Evolutionary conservation across 192 early-diverging fungal species (phyloP).

Genomic region (Coemansia sp.): DNA sequence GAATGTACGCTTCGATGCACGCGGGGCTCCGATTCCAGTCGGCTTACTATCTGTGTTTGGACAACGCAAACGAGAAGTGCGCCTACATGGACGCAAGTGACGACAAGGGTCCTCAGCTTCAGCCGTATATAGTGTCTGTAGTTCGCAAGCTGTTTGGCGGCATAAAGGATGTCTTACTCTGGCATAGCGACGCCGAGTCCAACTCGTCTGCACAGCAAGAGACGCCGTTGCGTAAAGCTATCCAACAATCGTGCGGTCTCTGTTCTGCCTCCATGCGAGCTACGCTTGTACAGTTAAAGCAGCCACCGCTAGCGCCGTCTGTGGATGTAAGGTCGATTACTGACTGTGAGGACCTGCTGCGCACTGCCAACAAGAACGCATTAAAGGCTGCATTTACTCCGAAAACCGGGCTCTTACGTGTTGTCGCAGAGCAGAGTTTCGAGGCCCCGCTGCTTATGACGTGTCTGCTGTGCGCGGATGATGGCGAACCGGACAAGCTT

Average conservation of each 20-base stretch:
- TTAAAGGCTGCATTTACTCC: not conserved
- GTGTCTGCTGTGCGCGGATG: slow-evolving; percentile 6
- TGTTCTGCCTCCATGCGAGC: slow-evolving; percentile 19
- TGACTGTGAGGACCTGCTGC: slow-evolving; percentile 1
- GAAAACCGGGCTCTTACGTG: slow-evolving; percentile 7
- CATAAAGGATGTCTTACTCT: slow-evolving; percentile 5
- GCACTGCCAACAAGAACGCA: not conserved
- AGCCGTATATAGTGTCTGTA: slow-evolving; percentile 10
- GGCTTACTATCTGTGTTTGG: slow-evolving; percentile 21
- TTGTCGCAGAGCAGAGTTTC: not conserved
- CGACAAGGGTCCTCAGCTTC: not conserved
- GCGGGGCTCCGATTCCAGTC: not conserved
- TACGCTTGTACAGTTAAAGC: slow-evolving; percentile 22
- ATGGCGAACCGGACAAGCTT: not conserved
- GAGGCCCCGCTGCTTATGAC: slow-evolving; percentile 13
- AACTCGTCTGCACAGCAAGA: not conserved
- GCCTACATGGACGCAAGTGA: not conserved
- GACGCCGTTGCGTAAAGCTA: not conserved
- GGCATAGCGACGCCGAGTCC: not conserved
- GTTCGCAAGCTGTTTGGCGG: slow-evolving; percentile 22
- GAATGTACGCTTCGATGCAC: slow-evolving; percentile 15
- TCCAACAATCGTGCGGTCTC: slow-evolving; percentile 10
- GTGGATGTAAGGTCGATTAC: not conserved
- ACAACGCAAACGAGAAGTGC: slow-evolving; percentile 2
- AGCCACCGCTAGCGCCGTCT: not conserved